A percentile compares a stretch with the other conserved stretches of the same genome.
These are phyloP conservation scores for Stephanodiscus triporus DNA, from an alignment of 108 stramenopile species.

Conservation along the genomic window DNA sequence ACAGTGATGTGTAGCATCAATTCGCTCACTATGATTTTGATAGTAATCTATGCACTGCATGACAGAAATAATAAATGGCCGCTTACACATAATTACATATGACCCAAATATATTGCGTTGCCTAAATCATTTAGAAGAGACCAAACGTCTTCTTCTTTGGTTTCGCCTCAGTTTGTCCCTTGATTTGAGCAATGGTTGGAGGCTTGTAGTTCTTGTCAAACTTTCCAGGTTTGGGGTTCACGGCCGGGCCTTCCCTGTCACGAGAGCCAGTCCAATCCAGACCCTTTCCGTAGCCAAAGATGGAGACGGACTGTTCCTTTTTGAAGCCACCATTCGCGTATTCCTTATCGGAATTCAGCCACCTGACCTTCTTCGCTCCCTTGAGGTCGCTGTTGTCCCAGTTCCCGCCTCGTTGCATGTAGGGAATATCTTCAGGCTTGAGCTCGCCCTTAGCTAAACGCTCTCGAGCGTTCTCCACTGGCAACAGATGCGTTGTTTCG, in stretches of 20 bases:
- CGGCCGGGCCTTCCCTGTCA: slow-evolving; percentile 26
- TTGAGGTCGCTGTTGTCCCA: slow-evolving; percentile 58
- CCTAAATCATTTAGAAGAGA: slow-evolving; percentile 51
- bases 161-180: slow-evolving; percentile 35
- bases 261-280: slow-evolving; percentile 82
- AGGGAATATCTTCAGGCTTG: slow-evolving; percentile 74
- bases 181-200: slow-evolving; percentile 66
- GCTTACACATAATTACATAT: too few relatives aligned
- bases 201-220: slow-evolving; percentile 82
- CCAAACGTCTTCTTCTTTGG: slow-evolving; percentile 75
- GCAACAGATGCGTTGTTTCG: slow-evolving; percentile 71
- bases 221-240: slow-evolving; percentile 39
- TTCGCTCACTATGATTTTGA: too few relatives aligned
- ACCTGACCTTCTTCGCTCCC: slow-evolving; percentile 50
- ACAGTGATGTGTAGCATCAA: too few relatives aligned
- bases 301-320: slow-evolving; percentile 72
- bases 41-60: not conserved
- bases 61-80: not conserved
- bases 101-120: not conserved
- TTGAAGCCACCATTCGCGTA: slow-evolving; percentile 83
- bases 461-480: slow-evolving; percentile 72
- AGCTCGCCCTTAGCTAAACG: slow-evolving; percentile 64
- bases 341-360: slow-evolving; percentile 50
- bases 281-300: slow-evolving; percentile 78
- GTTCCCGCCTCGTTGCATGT: slow-evolving; percentile 83